Evolutionary conservation across 1,284 basidiomycete genomes (phyloP).

Genomic region (Sutorius eximius): DNA sequence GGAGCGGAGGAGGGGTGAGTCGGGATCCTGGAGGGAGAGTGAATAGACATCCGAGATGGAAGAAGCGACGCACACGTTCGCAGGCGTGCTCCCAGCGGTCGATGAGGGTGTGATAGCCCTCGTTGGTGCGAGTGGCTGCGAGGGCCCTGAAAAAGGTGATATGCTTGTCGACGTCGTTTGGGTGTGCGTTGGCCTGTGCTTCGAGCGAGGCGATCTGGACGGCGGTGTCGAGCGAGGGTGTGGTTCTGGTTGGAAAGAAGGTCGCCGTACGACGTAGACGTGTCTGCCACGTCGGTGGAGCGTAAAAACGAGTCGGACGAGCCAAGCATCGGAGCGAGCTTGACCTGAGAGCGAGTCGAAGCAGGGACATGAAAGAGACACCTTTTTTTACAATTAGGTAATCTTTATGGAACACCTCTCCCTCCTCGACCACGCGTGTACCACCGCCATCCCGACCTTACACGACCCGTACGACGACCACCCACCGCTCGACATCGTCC

Average conservation of each 20-base stretch:
- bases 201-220: constrained; percentile 70
- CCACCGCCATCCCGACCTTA: constrained; percentile 28
- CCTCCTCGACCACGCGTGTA: constrained; percentile 44
- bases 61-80: constrained; percentile 63
- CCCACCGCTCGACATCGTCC: constrained; percentile 42
- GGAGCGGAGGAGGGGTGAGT: constrained; percentile 65
- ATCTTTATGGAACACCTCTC: constrained; percentile 21
- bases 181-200: constrained; percentile 69
- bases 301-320: neutral
- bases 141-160: constrained; percentile 69
- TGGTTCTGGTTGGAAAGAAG: constrained; percentile 49
- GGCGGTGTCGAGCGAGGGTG: constrained; percentile 64
- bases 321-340: no score
- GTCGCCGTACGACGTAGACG: constrained; percentile 37
- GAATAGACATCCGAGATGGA: neutral
- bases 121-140: constrained; percentile 57
- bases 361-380: no score
- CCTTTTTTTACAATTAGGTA: no score
- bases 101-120: constrained; percentile 69
- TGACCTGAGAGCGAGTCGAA: no score
- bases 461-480: neutral
- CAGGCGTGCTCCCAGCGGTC: constrained; percentile 78
- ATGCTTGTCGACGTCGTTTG: constrained; percentile 67
- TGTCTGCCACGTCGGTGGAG: constrained; percentile 3
- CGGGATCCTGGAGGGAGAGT: constrained; percentile 49